Evolutionary conservation across 1,284 basidiomycete genomes (phyloP).

Genomic region (Wallemia ichthyophaga): DNA sequence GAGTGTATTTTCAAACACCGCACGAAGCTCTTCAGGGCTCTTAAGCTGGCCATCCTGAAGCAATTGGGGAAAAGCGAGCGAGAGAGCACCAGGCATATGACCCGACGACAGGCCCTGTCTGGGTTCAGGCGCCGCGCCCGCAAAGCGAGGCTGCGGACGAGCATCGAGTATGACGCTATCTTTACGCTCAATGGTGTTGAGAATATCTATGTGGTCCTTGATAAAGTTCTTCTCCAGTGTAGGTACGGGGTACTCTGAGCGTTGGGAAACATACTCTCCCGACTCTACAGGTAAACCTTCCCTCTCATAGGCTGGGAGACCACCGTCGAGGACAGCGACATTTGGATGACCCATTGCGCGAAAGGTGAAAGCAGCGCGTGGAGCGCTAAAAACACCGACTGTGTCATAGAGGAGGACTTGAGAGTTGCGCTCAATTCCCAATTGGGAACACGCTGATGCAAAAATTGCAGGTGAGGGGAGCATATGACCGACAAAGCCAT

Average conservation of each 20-base stretch:
- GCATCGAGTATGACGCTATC: conserved; percentile 63
- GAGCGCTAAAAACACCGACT: conserved; percentile 59
- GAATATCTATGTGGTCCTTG: conserved; percentile 8
- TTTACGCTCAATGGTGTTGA: conserved; percentile 9
- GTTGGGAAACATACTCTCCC: conserved; percentile 10
- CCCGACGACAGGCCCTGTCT: conserved; percentile 61
- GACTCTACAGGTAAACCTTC: conserved; percentile 34
- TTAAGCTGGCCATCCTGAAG: conserved; percentile 40
- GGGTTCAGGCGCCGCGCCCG: conserved; percentile 62
- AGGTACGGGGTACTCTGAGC: conserved; percentile 20
- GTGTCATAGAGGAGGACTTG: conserved; percentile 78
- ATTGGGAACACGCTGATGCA: conserved; percentile 14
- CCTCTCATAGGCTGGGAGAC: conserved; percentile 50
- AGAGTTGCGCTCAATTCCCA: conserved; percentile 41
- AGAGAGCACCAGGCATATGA: conserved; percentile 65
- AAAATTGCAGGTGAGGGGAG: conserved; percentile 26
- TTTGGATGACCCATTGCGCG: conserved; percentile 41
- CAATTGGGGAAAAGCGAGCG: conserved; percentile 55
- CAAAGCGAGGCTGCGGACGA: conserved; percentile 44
- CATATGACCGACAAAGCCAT: conserved; percentile 46
- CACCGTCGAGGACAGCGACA: conserved; percentile 33
- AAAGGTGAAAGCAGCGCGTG: conserved; percentile 74
- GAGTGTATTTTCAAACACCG: conserved; percentile 29
- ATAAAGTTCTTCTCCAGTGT: conserved; percentile 23
- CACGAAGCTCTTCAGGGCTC: conserved; percentile 25